Percentiles rank a stretch among this genome's conserved stretches.
Evolutionary conservation across 257 asterid species (phyloP).

Genomic region (Nicotiana noctiflora): DNA sequence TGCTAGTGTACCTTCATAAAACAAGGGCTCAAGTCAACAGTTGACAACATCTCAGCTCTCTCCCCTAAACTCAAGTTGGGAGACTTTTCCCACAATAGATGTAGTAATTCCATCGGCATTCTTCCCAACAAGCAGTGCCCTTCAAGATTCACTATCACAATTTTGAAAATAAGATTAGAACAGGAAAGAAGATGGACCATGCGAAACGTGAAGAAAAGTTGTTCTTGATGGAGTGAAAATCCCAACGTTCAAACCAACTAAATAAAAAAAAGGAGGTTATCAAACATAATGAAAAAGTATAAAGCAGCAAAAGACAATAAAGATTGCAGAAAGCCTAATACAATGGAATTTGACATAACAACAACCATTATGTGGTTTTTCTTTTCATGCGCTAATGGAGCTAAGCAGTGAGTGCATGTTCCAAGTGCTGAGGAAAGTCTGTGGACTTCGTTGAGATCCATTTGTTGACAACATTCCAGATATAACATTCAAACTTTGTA

Average conservation of each 20-base stretch:
- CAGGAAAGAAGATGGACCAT: slow-evolving; percentile 6
- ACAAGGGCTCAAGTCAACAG: slow-evolving; percentile 78
- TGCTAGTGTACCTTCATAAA: slow-evolving; percentile 53
- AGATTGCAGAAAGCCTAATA: neutral
- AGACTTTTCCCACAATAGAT: slow-evolving; percentile 78
- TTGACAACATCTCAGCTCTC: slow-evolving; percentile 80
- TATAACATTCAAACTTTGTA: neutral
- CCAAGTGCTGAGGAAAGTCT: neutral
- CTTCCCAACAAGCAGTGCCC: slow-evolving; percentile 79
- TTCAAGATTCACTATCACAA: slow-evolving; percentile 54
- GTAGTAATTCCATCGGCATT: slow-evolving; percentile 79
- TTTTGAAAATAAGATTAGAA: slow-evolving; percentile 17
- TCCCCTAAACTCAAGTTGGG: slow-evolving; percentile 69
- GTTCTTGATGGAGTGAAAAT: neutral
- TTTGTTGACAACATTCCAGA: neutral
- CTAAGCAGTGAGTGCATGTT: neutral
- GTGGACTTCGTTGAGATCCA: neutral
- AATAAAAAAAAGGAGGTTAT: neutral
- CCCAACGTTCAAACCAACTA: neutral
- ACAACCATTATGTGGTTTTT: slow-evolving; percentile 5
- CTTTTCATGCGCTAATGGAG: neutral
- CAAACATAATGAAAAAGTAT: neutral
- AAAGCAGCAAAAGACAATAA: neutral
- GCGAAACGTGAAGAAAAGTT: slow-evolving; percentile 4
- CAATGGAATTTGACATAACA: neutral